Base-by-base conservation (phyloP, 176 grass and related monocot genomes). In the Aegilops bicornis region DNA sequence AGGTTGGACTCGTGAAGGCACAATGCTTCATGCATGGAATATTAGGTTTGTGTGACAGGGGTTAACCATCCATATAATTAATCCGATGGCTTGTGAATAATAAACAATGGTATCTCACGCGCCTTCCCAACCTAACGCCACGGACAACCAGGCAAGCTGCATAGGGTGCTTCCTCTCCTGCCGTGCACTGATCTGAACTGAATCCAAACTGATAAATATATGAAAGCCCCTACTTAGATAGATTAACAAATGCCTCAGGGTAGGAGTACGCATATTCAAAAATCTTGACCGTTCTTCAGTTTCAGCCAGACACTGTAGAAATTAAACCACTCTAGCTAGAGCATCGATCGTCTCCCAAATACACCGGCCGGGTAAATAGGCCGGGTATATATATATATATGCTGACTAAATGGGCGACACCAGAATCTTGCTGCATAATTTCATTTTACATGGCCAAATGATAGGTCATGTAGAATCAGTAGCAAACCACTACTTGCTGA, bases 391-490 rank as follows among this genome's bases (percentile, higher is more conserved):
- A n/a, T n/a, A n/a, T n/a, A n/a, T n/a, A n/a, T n/a, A n/a, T n/a
- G n/a, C n/a, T n/a, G n/a, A n/a, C n/a, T n/a, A n/a, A n/a, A n/a
- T n/a, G n/a, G n/a, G n/a, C 52, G 7, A 8, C 73, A 67, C 80
- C 45, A 10, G 29, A 91, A 84, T 91, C 80, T 60, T 69, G 80
- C 16, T 67, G 7, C 36, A 84, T 75, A 60, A 32, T 47, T 14
- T 47, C 45, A 47, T 47, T 47, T 47, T 14, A 1, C 1, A 47
- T 1, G 45, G 45, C 12, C 45, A 47, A 47, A 47, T 47, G 12
- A 47, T 47, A 47, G 45, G 45, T 0, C 45, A 47, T 47, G 12
- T 47, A 47, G 12, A 47, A 47, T 47, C 12, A 47, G 45, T 14
- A 14, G 45, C 45, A 47, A 47, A 4, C 12, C 12, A 47, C 45